Percentiles rank a stretch among this genome's conserved stretches.
phyloP scores from a whole-genome alignment of 129 eudicot species.

The Saussurea involucrata region DNA sequence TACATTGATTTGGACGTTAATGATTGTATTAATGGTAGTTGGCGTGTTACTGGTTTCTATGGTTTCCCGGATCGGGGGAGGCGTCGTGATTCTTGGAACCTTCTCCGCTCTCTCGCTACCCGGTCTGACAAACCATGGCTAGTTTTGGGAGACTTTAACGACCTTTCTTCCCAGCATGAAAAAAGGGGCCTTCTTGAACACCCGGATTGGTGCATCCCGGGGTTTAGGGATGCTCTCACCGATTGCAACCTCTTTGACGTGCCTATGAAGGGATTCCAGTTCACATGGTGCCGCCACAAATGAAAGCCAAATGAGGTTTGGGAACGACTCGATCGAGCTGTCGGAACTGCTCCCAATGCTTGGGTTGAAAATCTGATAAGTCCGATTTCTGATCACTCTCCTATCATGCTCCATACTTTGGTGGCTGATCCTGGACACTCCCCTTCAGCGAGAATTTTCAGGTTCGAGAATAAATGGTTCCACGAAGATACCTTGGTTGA shows the following conservation, averaged over 20 bases:
- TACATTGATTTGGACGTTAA: background rate
- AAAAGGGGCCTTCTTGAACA: background rate
- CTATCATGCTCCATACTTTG: background rate
- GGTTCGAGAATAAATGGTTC: too few species aligned
- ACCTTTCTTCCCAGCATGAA: too few species aligned
- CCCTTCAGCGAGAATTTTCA: too few species aligned
- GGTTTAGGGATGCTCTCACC: background rate
- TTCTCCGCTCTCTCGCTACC: background rate
- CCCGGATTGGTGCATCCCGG: background rate
- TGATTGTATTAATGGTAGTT: background rate
- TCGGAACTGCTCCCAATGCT: background rate
- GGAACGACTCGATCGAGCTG: background rate
- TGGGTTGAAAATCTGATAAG: background rate
- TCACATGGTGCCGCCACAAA: background rate
- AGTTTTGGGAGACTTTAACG: background rate
- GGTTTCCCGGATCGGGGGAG: background rate
- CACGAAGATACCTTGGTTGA: too few species aligned
- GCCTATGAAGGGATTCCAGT: background rate
- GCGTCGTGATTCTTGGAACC: background rate
- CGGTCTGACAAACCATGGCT: background rate
- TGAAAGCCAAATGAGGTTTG: background rate
- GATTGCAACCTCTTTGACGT: background rate
- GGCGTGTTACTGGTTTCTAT: background rate
- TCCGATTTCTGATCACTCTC: background rate
- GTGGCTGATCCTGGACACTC: too few species aligned